Evolutionary conservation across 768 basidiomycete genomes (phyloP).

Genomic region (Xanthoconium purpureum): DNA sequence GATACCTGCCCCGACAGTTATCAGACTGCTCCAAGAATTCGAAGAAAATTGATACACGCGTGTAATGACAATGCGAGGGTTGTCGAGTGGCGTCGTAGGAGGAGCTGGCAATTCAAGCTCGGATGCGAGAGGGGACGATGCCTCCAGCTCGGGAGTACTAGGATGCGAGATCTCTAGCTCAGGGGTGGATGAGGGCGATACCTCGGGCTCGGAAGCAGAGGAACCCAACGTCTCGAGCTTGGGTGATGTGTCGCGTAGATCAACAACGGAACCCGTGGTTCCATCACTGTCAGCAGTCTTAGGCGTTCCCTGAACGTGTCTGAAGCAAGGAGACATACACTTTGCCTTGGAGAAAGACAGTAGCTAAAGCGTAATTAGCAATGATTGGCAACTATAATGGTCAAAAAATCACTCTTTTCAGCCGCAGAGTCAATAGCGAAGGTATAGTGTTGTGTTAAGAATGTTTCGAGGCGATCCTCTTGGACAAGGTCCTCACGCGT

Average conservation of each 20-base stretch:
- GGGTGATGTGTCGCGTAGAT: not conserved
- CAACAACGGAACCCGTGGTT: not conserved
- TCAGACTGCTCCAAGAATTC: not conserved
- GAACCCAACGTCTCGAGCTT: not conserved
- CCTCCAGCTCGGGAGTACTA: not conserved
- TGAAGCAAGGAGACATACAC: not conserved
- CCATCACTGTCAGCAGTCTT: not conserved
- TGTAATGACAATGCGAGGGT: not conserved
- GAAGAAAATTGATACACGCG: not conserved
- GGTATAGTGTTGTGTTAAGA: not conserved
- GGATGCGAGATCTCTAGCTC: not conserved
- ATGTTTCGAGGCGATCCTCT: not conserved
- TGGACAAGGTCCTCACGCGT: not conserved
- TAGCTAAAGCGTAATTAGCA: not conserved
- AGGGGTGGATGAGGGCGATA: not conserved
- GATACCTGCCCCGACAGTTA: not conserved
- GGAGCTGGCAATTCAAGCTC: not conserved
- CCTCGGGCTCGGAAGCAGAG: not conserved
- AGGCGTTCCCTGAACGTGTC: too few species aligned
- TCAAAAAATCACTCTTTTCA: not conserved
- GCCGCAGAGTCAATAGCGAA: not conserved
- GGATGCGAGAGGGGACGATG: not conserved
- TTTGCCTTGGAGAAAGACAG: not conserved
- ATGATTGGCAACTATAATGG: not conserved
- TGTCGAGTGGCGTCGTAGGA: not conserved